These are phyloP conservation scores for Termitomyces sp. DNA, from an alignment of 768 basidiomycete species.

Conservation along the genomic window DNA sequence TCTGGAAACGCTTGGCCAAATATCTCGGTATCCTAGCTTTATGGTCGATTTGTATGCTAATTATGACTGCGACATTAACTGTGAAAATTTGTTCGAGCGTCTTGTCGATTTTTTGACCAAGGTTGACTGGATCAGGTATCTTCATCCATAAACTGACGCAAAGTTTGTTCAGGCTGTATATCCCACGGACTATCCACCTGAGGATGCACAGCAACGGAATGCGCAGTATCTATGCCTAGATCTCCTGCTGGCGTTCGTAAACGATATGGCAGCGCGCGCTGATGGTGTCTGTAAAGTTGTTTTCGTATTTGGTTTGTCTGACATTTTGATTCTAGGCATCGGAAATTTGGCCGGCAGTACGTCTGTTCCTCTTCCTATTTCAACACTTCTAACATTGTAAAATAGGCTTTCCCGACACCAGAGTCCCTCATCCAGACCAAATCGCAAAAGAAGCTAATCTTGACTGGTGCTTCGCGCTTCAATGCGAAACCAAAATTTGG, in stretches of 20 bases:
- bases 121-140: slow-evolving; percentile 34
- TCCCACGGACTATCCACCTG: slow-evolving; percentile 54
- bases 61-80: slow-evolving; percentile 96
- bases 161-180: slow-evolving; percentile 65
- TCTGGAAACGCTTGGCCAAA: slow-evolving; percentile 78
- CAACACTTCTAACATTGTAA: not conserved
- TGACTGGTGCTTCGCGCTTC: slow-evolving; percentile 81
- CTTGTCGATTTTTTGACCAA: slow-evolving; percentile 85
- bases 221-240: slow-evolving; percentile 88
- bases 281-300: slow-evolving; percentile 31
- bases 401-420: slow-evolving; percentile 49
- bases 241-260: slow-evolving; percentile 78
- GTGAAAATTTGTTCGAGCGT: slow-evolving; percentile 92
- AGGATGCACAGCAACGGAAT: slow-evolving; percentile 65
- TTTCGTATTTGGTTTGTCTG: slow-evolving; percentile 5
- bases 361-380: slow-evolving; percentile 15
- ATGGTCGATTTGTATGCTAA: slow-evolving; percentile 96
- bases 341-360: slow-evolving; percentile 62
- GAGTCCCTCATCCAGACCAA: slow-evolving; percentile 63
- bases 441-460: slow-evolving; percentile 79
- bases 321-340: slow-evolving; percentile 25
- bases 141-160: not conserved
- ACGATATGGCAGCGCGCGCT: slow-evolving; percentile 75
- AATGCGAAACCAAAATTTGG: slow-evolving; percentile 92
- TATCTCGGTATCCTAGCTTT: slow-evolving; percentile 81